A percentile compares a stretch with the other conserved stretches of the same genome.
These are phyloP conservation scores for Erigeron philadelphicus DNA, from an alignment of 140 eudicot genomes.

Conservation along the genomic window DNA sequence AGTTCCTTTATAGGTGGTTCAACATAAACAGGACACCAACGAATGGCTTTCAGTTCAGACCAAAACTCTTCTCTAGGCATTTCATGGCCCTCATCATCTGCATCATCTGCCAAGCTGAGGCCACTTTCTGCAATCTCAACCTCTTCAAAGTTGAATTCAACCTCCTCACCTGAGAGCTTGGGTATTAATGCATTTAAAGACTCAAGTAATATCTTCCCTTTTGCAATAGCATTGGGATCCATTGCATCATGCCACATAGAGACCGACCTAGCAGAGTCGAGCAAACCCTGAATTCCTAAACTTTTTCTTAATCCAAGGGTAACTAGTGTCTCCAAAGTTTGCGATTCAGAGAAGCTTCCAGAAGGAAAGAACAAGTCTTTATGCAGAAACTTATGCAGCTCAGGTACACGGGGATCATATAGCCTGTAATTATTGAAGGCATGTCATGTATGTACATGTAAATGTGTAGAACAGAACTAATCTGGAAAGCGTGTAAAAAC, in stretches of 20 bases:
- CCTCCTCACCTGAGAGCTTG: conserved; percentile 49
- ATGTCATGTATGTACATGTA: background rate
- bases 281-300: conserved; percentile 63
- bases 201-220: conserved; percentile 58
- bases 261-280: conserved; percentile 84
- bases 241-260: conserved; percentile 63
- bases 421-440: conserved; percentile 51
- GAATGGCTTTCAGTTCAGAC: conserved; percentile 63
- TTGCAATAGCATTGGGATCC: conserved; percentile 47
- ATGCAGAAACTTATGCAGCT: conserved; percentile 62
- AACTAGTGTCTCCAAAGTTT: conserved; percentile 61
- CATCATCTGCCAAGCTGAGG: conserved; percentile 19
- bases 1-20: conserved; percentile 72
- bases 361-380: conserved; percentile 72
- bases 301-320: conserved; percentile 68
- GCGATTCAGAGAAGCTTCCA: conserved; percentile 58
- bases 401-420: conserved; percentile 91
- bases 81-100: conserved; percentile 44
- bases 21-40: conserved; percentile 85
- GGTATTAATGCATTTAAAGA: conserved; percentile 55
- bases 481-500: conserved; percentile 14
- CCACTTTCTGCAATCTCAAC: conserved; percentile 27
- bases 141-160: conserved; percentile 29
- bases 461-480: background rate
- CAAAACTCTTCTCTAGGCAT: conserved; percentile 70